phyloP scores from a whole-genome alignment of 192 early-diverging fungal genomes.

The Kappamyces sp. region DNA sequence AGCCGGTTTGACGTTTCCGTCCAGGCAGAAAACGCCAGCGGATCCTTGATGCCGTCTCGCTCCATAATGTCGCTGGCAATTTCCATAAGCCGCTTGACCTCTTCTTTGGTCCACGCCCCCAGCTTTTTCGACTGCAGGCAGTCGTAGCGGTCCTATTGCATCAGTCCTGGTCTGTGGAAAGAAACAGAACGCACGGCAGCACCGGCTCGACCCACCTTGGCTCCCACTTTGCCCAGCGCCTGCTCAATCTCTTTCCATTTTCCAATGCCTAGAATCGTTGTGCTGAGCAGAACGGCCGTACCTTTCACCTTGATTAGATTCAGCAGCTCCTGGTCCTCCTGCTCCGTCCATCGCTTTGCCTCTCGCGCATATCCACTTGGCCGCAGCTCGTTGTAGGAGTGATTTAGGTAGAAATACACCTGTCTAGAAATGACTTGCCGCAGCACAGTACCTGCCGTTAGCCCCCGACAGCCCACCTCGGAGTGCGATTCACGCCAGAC shows the following conservation, averaged over 20 bases:
- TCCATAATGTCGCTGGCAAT: constrained; percentile 10
- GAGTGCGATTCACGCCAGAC: constrained; percentile 7
- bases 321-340: constrained; percentile 1
- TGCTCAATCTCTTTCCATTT: constrained; percentile 12
- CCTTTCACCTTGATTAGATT: constrained; percentile 3
- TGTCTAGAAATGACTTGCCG: no score
- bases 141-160: no score
- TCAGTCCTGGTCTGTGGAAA: not conserved
- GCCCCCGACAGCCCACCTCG: no score
- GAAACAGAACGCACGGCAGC: no score
- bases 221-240: not conserved
- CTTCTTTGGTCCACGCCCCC: not conserved
- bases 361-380: not conserved
- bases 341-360: constrained; percentile 5
- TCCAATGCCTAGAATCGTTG: constrained; percentile 3
- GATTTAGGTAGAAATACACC: no score
- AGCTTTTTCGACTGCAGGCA: not conserved
- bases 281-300: no score
- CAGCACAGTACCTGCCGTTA: no score
- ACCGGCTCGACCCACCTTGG: not conserved
- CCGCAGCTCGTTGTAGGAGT: no score
- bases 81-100: not conserved
- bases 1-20: no score
- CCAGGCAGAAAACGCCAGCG: not conserved
- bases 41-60: constrained; percentile 5